These are phyloP conservation scores for Tarenaya hassleriana DNA, from an alignment of 345 rosid genomes.

Conservation along the genomic window DNA sequence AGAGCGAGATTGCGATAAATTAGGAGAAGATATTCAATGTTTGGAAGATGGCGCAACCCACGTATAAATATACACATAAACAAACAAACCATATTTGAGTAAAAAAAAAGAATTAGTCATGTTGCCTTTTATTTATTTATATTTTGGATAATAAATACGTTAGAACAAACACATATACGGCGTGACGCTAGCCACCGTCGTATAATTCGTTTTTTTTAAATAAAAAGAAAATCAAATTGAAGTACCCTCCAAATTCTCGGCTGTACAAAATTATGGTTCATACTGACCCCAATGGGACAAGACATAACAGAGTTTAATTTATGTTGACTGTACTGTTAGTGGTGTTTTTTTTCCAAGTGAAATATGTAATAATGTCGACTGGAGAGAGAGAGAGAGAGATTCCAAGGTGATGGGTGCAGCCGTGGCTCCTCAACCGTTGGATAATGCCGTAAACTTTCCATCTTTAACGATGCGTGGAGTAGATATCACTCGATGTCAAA, in stretches of 20 bases:
- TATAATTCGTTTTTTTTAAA: no score
- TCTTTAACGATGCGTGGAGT: no score
- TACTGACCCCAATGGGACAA: no score
- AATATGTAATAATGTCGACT: no score
- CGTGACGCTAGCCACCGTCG: slow-evolving; percentile 23
- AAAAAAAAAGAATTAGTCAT: not conserved
- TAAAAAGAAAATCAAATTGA: no score
- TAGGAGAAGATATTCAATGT: slow-evolving; percentile 7
- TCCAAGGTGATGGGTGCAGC: slow-evolving; percentile 71
- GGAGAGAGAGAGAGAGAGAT: slow-evolving; percentile 13
- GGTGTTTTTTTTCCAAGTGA: no score
- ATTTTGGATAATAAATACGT: slow-evolving; percentile 1
- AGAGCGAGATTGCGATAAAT: not conserved
- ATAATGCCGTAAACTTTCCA: no score
- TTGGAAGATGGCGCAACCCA: slow-evolving; percentile 14
- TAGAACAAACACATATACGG: slow-evolving; percentile 9
- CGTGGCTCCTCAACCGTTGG: slow-evolving; percentile 55
- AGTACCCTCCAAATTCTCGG: no score
- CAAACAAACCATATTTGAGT: not conserved
- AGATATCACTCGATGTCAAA: no score
- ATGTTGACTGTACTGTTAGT: not conserved
- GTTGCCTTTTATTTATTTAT: not conserved
- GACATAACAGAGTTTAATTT: no score
- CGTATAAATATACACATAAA: slow-evolving; percentile 9
- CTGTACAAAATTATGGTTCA: no score